Percentiles rank a stretch among this genome's conserved stretches.
phyloP scores from a whole-genome alignment of 371 early-diverging fungal genomes.

The Mortierella sp. region DNA sequence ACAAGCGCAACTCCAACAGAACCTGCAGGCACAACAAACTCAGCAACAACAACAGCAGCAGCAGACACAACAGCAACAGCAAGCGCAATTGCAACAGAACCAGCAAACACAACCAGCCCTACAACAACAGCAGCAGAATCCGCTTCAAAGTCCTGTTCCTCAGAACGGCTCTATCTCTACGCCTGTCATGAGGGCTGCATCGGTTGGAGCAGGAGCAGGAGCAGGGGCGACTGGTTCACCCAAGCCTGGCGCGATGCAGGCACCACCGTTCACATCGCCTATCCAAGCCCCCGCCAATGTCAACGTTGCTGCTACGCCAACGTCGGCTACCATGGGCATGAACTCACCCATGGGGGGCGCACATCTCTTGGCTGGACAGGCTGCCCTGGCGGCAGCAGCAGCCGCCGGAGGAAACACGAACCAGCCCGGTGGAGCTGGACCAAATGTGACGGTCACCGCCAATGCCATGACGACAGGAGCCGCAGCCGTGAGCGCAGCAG shows the following conservation, averaged over 20 bases:
- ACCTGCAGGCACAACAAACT: constrained; percentile 8
- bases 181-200: constrained; percentile 39
- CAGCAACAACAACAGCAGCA: constrained; percentile 22
- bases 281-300: constrained; percentile 40
- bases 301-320: constrained; percentile 18
- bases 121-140: constrained; percentile 43
- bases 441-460: constrained; percentile 6
- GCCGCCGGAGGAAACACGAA: constrained; percentile 16
- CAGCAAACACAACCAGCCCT: constrained; percentile 18
- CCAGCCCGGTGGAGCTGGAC: constrained; percentile 7
- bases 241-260: constrained; percentile 30
- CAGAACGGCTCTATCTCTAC: constrained; percentile 38
- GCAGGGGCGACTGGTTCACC: constrained; percentile 27
- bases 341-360: constrained; percentile 40
- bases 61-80: background rate
- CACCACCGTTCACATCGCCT: constrained; percentile 42
- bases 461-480: constrained; percentile 1
- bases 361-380: constrained; percentile 22
- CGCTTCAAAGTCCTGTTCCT: constrained; percentile 57
- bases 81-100: constrained; percentile 20
- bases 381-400: constrained; percentile 27
- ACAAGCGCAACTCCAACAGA: constrained; percentile 19
- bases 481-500: background rate
- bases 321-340: constrained; percentile 27
- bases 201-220: constrained; percentile 17